Conservation (phyloP, 495 filamentous ascomycete species). For the Pyronema domesticum region DNA sequence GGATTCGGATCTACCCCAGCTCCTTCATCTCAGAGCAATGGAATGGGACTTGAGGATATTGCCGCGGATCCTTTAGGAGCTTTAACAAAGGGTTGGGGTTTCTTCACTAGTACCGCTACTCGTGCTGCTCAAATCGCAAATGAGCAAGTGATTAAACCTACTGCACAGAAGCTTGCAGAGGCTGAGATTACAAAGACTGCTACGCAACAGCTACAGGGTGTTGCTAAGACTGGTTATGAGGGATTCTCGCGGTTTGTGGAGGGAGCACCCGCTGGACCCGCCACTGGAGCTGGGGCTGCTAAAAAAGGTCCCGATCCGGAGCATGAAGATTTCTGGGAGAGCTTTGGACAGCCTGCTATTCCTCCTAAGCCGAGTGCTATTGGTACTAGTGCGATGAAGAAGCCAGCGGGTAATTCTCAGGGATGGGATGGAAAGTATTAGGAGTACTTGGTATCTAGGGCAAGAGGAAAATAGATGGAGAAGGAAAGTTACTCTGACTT, state of each 20-base stretch:
- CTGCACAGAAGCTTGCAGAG: constrained; percentile 69
- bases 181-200: constrained; percentile 74
- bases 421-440: background rate
- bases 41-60: constrained; percentile 47
- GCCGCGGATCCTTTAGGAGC: constrained; percentile 81
- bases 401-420: background rate
- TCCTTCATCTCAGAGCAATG: constrained; percentile 16
- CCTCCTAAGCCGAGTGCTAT: constrained; percentile 24
- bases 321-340: constrained; percentile 85
- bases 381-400: constrained; percentile 28
- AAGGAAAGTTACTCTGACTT: background rate
- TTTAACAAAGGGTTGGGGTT: constrained; percentile 80
- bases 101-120: constrained; percentile 70
- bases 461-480: background rate
- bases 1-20: constrained; percentile 68
- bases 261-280: background rate
- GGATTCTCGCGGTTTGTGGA: constrained; percentile 62
- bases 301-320: constrained; percentile 37
- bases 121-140: constrained; percentile 81
- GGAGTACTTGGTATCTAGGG: background rate
- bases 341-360: constrained; percentile 37
- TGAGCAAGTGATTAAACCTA: constrained; percentile 75
- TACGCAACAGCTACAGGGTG: constrained; percentile 41
- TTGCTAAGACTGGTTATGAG: constrained; percentile 57
- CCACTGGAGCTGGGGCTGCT: background rate